Percentiles rank a stretch among this genome's conserved stretches.
These are phyloP conservation scores for Dictyostelium capitatum DNA, from an alignment of 78 protist genomes.

Conservation along the genomic window DNA sequence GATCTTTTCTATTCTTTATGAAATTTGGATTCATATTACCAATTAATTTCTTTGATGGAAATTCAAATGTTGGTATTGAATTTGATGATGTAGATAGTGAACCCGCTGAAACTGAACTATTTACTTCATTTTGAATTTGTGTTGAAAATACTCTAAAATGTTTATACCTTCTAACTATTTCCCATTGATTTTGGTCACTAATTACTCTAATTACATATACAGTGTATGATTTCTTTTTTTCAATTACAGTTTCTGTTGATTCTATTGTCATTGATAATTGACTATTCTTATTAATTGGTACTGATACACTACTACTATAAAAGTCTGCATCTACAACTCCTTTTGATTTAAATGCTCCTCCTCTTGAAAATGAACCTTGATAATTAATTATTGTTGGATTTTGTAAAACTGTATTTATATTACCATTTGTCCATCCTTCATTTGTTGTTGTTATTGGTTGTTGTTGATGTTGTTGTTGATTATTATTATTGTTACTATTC, in stretches of 20 bases:
- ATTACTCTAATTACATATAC: constrained; percentile 65
- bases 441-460: background rate
- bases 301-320: constrained; percentile 50
- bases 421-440: constrained; percentile 5
- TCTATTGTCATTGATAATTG: constrained; percentile 20
- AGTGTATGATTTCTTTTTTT: constrained; percentile 57
- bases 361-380: constrained; percentile 53
- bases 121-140: constrained; percentile 48
- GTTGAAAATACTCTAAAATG: constrained; percentile 66
- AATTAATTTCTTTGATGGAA: constrained; percentile 68
- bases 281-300: constrained; percentile 47
- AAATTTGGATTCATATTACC: constrained; percentile 71
- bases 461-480: background rate
- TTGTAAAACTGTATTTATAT: background rate
- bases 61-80: constrained; percentile 39
- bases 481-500: too few species aligned
- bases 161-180: constrained; percentile 65
- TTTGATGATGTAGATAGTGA: background rate
- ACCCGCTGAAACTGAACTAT: background rate
- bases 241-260: constrained; percentile 49
- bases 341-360: constrained; percentile 46
- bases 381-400: background rate
- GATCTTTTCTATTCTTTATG: constrained; percentile 46
- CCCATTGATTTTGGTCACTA: constrained; percentile 54
- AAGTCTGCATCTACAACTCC: constrained; percentile 18